Conservation (phyloP, 768 basidiomycete genomes). For the Amyloporia xantha region DNA sequence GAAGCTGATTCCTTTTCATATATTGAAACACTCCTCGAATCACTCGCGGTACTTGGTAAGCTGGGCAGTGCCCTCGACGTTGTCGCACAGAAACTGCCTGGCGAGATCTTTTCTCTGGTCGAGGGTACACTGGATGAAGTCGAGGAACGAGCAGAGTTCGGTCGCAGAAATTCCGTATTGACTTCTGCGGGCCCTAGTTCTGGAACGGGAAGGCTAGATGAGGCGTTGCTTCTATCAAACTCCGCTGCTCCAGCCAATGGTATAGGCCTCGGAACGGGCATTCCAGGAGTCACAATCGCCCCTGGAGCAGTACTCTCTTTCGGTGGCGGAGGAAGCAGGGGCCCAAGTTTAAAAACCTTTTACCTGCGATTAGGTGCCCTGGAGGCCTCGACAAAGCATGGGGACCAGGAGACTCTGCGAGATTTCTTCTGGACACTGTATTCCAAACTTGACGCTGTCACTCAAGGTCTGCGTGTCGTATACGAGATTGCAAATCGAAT, state of each 20-base stretch:
- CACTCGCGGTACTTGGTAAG: conserved; percentile 86
- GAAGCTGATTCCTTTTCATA: conserved; percentile 92
- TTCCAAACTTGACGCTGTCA: conserved; percentile 90
- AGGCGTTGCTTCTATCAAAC: conserved; percentile 12
- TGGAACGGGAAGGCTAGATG: conserved; percentile 9
- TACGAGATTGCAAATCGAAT: conserved; percentile 90
- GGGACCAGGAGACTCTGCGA: conserved; percentile 77
- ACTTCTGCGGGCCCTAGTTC: conserved; percentile 24
- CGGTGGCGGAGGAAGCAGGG: conserved; percentile 15
- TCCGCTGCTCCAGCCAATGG: conserved; percentile 1
- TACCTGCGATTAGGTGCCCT: conserved; percentile 62
- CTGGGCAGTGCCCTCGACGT: conserved; percentile 79
- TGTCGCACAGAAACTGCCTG: conserved; percentile 73
- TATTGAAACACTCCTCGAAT: conserved; percentile 87
- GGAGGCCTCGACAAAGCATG: conserved; percentile 63
- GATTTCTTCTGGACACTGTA: conserved; percentile 98
- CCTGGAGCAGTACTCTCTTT: conserved; percentile 6
- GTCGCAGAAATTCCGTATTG: conserved; percentile 42
- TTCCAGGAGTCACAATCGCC: conserved; percentile 17
- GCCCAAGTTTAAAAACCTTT: conserved; percentile 38
- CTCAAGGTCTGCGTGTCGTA: conserved; percentile 83
- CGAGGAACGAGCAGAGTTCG: conserved; percentile 81
- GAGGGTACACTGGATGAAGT: conserved; percentile 89
- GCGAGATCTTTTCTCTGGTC: conserved; percentile 79
- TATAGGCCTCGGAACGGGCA: conserved; percentile 11